Evolutionary conservation across 495 filamentous ascomycete species (phyloP).

Genomic region (Lasiosphaeriaceae sp.): DNA sequence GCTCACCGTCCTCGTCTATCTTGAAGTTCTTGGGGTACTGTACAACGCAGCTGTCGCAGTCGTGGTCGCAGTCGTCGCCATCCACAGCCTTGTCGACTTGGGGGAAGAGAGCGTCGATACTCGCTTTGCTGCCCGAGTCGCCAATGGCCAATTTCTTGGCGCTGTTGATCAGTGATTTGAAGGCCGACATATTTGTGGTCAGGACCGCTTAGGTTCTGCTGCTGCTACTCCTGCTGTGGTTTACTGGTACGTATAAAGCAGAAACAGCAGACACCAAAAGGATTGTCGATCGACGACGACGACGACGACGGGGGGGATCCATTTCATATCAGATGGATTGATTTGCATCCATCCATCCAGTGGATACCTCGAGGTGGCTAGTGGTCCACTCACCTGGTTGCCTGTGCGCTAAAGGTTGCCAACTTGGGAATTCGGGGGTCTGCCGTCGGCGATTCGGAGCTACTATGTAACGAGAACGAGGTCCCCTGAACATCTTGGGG

Average conservation of each 20-base stretch:
- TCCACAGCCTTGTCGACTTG: constrained; percentile 67
- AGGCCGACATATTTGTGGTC: constrained; percentile 11
- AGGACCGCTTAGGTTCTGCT: background rate
- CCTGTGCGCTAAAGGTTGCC: background rate
- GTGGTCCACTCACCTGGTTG: too few species aligned
- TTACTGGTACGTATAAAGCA: background rate
- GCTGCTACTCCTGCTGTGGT: background rate
- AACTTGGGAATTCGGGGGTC: background rate
- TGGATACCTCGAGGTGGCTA: too few species aligned
- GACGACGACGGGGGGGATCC: too few species aligned
- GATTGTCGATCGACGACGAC: background rate
- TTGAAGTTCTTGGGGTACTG: constrained; percentile 66
- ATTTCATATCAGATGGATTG: background rate
- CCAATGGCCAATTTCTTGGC: constrained; percentile 52
- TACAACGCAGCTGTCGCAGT: constrained; percentile 80
- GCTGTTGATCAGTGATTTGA: constrained; percentile 41
- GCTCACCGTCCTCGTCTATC: constrained; percentile 70
- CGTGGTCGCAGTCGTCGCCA: constrained; percentile 83
- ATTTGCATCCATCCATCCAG: background rate
- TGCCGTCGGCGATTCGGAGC: background rate
- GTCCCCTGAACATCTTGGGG: background rate
- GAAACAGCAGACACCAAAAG: background rate
- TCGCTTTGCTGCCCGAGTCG: constrained; percentile 65
- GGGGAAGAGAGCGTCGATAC: constrained; percentile 57
- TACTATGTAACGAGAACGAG: background rate